These are phyloP conservation scores for Nannochloropsis granulata DNA, from an alignment of 108 stramenopile species.

Conservation along the genomic window DNA sequence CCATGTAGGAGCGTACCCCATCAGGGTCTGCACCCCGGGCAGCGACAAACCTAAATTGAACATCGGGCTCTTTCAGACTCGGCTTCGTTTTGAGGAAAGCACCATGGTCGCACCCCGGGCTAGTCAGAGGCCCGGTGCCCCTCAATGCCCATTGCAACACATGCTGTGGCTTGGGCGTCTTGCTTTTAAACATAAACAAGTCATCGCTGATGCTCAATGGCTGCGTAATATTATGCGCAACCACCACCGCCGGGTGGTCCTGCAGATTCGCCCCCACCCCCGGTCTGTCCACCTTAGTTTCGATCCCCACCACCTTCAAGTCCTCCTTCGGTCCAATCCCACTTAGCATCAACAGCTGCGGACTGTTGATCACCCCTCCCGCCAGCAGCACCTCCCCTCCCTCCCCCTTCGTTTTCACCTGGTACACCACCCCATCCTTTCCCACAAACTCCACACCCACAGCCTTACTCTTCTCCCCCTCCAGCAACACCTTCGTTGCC, in stretches of 20 bases:
- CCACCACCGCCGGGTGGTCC: slow-evolving; percentile 32
- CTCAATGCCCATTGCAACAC: slow-evolving; percentile 20
- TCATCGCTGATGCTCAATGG: slow-evolving; percentile 39
- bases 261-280: slow-evolving; percentile 38
- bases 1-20: slow-evolving; percentile 36
- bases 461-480: slow-evolving; percentile 14
- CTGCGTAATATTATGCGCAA: slow-evolving; percentile 11
- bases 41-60: slow-evolving; percentile 38
- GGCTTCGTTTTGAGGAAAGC: slow-evolving; percentile 19
- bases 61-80: slow-evolving; percentile 2
- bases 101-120: slow-evolving; percentile 33
- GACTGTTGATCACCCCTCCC: slow-evolving; percentile 27
- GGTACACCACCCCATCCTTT: slow-evolving; percentile 13
- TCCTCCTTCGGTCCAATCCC: slow-evolving; percentile 24
- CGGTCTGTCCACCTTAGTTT: slow-evolving; percentile 11
- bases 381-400: slow-evolving; percentile 21
- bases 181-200: slow-evolving; percentile 29
- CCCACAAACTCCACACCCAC: slow-evolving; percentile 31
- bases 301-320: slow-evolving; percentile 12
- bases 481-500: slow-evolving; percentile 27
- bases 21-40: slow-evolving; percentile 31
- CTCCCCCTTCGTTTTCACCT: background rate
- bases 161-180: slow-evolving; percentile 16
- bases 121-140: slow-evolving; percentile 25
- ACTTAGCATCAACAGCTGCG: slow-evolving; percentile 31